Conservation (phyloP, 495 filamentous ascomycete species). For the Aspergillus incahuasiensis region DNA sequence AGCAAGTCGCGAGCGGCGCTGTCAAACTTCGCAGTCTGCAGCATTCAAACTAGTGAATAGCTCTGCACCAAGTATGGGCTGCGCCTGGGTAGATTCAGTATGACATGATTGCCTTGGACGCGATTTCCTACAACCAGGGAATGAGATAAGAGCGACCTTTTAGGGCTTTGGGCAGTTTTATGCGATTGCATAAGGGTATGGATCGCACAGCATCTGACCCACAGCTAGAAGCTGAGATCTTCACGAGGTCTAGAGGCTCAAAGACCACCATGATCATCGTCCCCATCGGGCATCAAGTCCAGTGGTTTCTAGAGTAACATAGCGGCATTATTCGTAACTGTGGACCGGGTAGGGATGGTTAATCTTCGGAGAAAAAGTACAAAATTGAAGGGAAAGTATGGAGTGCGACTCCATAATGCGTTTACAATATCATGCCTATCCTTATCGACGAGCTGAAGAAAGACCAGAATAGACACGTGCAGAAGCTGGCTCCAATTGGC, state of each 20-base stretch:
- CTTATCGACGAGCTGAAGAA: not conserved
- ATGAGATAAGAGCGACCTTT: not conserved
- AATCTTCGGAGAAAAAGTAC: slow-evolving; percentile 1
- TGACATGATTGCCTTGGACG: not conserved
- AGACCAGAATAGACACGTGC: not conserved
- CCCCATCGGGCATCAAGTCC: not conserved
- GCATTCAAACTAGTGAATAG: not conserved
- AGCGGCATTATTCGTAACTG: not conserved
- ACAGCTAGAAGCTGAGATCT: not conserved
- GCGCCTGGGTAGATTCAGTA: not conserved
- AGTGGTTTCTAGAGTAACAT: slow-evolving; percentile 4
- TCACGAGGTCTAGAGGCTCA: not conserved
- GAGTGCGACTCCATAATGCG: not conserved
- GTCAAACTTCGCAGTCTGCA: slow-evolving; percentile 3
- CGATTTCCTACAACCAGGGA: not conserved
- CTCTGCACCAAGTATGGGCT: not conserved
- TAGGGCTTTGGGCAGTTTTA: not conserved
- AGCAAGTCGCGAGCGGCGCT: not conserved
- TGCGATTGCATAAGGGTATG: not conserved
- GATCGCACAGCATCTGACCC: not conserved
- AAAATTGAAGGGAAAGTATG: not conserved
- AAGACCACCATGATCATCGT: not conserved
- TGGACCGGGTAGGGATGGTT: not conserved
- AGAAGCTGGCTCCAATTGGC: not conserved
- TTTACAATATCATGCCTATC: not conserved